Percentiles rank a stretch among this genome's conserved stretches.
phyloP scores from a whole-genome alignment of 352 stramenopile genomes.

The Phytopythium delawarense region DNA sequence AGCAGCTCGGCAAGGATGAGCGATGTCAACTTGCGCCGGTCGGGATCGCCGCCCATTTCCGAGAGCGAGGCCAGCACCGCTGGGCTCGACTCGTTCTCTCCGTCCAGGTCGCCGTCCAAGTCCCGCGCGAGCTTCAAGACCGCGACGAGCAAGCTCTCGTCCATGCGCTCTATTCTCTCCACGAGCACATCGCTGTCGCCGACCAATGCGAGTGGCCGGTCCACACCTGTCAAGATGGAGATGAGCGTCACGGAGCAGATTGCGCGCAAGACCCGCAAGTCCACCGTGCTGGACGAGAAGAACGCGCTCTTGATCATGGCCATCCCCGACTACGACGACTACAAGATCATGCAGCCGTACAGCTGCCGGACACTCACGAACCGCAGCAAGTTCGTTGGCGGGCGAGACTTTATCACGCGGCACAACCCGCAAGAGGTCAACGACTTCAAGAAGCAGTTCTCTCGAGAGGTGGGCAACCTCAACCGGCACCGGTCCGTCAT shows the following conservation, averaged over 20 bases:
- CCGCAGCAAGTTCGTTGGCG: constrained; percentile 59
- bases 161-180: constrained; percentile 28
- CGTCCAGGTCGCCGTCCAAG: not conserved
- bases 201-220: constrained; percentile 13
- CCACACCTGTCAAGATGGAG: constrained; percentile 26
- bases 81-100: not conserved
- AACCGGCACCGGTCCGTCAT: constrained; percentile 62
- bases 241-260: constrained; percentile 76
- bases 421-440: constrained; percentile 72
- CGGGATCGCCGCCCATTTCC: not conserved
- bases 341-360: constrained; percentile 72
- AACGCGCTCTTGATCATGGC: constrained; percentile 65
- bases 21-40: not conserved
- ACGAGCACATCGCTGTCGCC: constrained; percentile 15
- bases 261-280: constrained; percentile 57
- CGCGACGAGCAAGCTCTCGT: constrained; percentile 4
- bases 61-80: not conserved
- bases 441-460: constrained; percentile 77
- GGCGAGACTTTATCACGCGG: constrained; percentile 59
- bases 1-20: not conserved
- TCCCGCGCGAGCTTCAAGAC: not conserved
- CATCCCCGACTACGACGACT: constrained; percentile 76
- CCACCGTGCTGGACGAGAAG: constrained; percentile 63
- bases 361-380: constrained; percentile 63
- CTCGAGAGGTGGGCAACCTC: constrained; percentile 59